Conservation (phyloP, 352 stramenopile genomes). For the Phytophthora aleatoria region DNA sequence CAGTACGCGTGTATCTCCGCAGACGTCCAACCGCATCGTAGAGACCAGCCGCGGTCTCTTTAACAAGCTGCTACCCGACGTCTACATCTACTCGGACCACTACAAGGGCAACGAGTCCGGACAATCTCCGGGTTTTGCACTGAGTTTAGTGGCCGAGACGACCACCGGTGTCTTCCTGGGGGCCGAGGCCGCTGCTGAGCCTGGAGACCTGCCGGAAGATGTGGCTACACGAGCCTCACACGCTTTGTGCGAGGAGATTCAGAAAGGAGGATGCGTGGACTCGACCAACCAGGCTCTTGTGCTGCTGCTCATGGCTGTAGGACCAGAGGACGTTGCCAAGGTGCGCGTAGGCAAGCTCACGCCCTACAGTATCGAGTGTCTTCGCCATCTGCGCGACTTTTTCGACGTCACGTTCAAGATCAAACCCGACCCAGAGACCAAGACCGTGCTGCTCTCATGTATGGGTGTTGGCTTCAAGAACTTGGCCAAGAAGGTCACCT, state of each 20-base stretch:
- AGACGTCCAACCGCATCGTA: constrained; percentile 97
- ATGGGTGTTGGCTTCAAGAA: constrained; percentile 96
- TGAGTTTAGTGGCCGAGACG: constrained; percentile 97
- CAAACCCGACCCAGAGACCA: constrained; percentile 86
- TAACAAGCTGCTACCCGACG: constrained; percentile 98
- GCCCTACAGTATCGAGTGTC: constrained; percentile 87
- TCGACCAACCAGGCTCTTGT: constrained; percentile 95
- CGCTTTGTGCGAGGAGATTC: constrained; percentile 97
- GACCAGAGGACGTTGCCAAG: constrained; percentile 97
- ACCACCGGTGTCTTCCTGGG: constrained; percentile 95
- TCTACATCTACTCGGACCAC: constrained; percentile 99
- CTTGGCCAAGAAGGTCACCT: constrained; percentile 94
- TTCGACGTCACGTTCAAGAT: constrained; percentile 96
- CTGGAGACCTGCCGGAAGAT: constrained; percentile 94
- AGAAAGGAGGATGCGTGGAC: constrained; percentile 93
- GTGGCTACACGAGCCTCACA: constrained; percentile 93
- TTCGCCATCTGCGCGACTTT: constrained; percentile 92
- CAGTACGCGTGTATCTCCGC: constrained; percentile 96
- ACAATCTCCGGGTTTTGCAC: constrained; percentile 91
- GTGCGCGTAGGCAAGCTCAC: constrained; percentile 91
- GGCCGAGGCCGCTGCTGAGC: constrained; percentile 89
- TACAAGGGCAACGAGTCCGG: constrained; percentile 93
- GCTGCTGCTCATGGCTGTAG: constrained; percentile 98
- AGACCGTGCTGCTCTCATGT: constrained; percentile 94
- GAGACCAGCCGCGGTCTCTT: constrained; percentile 96